phyloP scores from a whole-genome alignment of 306 rosid genomes.

The Dryas alaskensis region DNA sequence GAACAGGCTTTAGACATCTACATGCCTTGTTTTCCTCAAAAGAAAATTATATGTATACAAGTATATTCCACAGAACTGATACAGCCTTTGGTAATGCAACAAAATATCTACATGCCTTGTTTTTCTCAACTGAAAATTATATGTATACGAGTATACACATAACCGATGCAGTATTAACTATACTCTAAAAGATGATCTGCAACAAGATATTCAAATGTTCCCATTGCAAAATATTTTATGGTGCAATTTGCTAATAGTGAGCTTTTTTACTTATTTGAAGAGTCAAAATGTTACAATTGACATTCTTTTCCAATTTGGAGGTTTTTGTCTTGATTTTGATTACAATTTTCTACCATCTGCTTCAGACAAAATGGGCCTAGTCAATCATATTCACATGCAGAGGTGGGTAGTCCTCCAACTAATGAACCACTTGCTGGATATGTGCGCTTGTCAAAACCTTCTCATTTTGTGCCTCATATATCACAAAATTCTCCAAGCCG shows the following conservation, averaged over 20 bases:
- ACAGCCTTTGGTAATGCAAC: not conserved
- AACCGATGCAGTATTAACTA: not conserved
- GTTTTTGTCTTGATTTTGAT: not conserved
- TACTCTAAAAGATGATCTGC: not conserved
- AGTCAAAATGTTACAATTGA: not conserved
- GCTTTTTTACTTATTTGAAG: not conserved
- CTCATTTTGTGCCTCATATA: slow-evolving; percentile 67
- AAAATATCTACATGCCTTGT: not conserved
- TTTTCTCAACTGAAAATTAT: not conserved
- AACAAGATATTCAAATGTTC: not conserved
- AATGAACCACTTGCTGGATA: slow-evolving; percentile 60
- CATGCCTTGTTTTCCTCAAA: not conserved
- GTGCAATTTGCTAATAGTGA: not conserved
- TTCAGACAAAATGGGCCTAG: slow-evolving; percentile 68
- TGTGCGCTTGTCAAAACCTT: slow-evolving; percentile 59
- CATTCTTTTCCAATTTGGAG: not conserved
- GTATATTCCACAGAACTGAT: not conserved
- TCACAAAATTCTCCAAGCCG: slow-evolving; percentile 88
- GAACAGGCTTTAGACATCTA: not conserved
- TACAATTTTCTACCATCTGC: slow-evolving; percentile 7
- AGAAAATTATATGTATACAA: not conserved
- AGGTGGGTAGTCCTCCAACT: slow-evolving; percentile 62
- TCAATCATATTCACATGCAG: slow-evolving; percentile 63
- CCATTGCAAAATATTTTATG: not conserved
- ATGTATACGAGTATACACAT: not conserved